Conservation (phyloP, 2,329 filamentous ascomycete species). For the Acrodontium crateriforme region DNA sequence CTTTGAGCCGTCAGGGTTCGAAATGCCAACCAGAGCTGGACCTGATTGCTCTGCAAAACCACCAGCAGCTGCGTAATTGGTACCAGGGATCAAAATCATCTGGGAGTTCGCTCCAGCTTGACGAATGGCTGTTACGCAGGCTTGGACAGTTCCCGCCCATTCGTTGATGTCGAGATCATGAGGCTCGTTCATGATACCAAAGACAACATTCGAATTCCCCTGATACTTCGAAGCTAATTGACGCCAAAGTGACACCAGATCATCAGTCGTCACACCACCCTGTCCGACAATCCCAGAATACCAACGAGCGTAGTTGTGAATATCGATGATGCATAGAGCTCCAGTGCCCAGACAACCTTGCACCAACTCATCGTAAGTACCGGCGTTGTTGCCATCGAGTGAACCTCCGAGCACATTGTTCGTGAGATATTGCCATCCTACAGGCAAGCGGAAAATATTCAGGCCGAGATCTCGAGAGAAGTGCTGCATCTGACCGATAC, state of each 20-base stretch:
- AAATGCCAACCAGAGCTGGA: not conserved
- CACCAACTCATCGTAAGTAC: conserved; percentile 16
- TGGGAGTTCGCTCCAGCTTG: conserved; percentile 47
- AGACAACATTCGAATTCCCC: conserved; percentile 39
- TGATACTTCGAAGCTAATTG: conserved; percentile 44
- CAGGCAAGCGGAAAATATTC: conserved; percentile 44
- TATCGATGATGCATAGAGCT: conserved; percentile 19
- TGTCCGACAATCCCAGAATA: conserved; percentile 51
- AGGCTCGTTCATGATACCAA: conserved; percentile 58
- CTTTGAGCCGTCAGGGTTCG: conserved; percentile 16
- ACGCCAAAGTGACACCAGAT: conserved; percentile 46
- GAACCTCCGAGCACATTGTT: conserved; percentile 10
- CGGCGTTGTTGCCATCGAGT: conserved; percentile 11
- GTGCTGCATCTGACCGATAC: conserved; percentile 45
- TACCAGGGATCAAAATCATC: conserved; percentile 51
- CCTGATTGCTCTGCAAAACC: conserved; percentile 1
- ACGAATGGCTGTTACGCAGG: conserved; percentile 51
- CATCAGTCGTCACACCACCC: conserved; percentile 45
- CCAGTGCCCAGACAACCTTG: conserved; percentile 24
- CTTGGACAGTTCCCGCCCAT: conserved; percentile 50
- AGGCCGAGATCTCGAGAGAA: conserved; percentile 39
- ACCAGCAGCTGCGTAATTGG: conserved; percentile 28
- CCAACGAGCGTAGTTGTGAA: conserved; percentile 34
- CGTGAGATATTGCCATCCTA: conserved; percentile 21
- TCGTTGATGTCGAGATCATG: conserved; percentile 31